Evolutionary conservation across 2,329 filamentous ascomycete species (phyloP).

Genomic region (Ustulina deusta): DNA sequence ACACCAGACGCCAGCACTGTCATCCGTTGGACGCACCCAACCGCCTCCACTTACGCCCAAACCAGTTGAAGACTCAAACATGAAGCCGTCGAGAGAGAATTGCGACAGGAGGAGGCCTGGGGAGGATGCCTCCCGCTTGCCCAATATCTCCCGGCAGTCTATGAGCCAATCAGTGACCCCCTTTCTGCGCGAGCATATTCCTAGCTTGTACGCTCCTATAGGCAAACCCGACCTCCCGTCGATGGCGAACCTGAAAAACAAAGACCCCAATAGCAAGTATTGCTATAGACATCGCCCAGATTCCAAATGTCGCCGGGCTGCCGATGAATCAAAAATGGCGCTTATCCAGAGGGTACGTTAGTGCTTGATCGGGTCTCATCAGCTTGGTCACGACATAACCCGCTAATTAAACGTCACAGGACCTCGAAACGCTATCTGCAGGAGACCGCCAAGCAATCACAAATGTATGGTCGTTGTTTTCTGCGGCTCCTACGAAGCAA

Average conservation of each 20-base stretch:
- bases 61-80: conserved; percentile 39
- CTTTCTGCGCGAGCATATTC: conserved; percentile 92
- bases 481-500: conserved; percentile 91
- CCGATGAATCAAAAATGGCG: conserved; percentile 96
- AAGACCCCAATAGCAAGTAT: conserved; percentile 83
- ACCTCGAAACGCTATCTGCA: conserved; percentile 83
- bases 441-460: conserved; percentile 95
- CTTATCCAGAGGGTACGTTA: conserved; percentile 83
- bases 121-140: conserved; percentile 62
- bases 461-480: conserved; percentile 98
- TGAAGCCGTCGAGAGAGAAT: conserved; percentile 55
- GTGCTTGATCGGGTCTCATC: neutral
- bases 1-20: conserved; percentile 23
- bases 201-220: conserved; percentile 85
- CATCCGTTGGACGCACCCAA: conserved; percentile 31
- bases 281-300: conserved; percentile 97
- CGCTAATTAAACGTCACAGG: conserved; percentile 59
- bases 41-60: conserved; percentile 37
- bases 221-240: conserved; percentile 66
- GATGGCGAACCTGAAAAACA: conserved; percentile 55
- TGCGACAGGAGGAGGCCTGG: conserved; percentile 65
- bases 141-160: conserved; percentile 72
- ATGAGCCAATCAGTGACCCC: conserved; percentile 84
- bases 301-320: conserved; percentile 90
- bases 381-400: neutral